Conservation (phyloP, 139 green algal genomes). For the Gonium pectorale region DNA sequence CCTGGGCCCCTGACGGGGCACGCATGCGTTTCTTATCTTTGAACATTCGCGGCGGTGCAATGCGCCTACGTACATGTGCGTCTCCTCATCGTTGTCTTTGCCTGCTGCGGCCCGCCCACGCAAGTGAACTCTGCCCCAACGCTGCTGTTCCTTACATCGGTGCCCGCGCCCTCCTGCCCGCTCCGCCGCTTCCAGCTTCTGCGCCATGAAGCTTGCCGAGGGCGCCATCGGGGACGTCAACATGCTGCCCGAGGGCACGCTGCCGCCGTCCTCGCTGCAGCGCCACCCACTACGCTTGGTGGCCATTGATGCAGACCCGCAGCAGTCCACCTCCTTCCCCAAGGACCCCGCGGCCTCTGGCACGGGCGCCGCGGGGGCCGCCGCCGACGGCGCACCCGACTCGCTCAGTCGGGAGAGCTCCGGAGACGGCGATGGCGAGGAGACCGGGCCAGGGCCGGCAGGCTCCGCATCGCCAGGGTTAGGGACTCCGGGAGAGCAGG, state of each 20-base stretch:
- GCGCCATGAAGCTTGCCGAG: slow-evolving; percentile 95
- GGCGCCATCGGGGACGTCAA: slow-evolving; percentile 87
- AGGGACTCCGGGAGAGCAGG: too few relatives aligned
- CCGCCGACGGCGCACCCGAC: background rate
- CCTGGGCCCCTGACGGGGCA: too few relatives aligned
- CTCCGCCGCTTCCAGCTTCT: slow-evolving; percentile 74
- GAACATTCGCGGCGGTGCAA: too few relatives aligned
- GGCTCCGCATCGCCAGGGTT: too few relatives aligned
- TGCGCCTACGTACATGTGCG: too few relatives aligned
- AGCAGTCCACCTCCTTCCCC: slow-evolving; percentile 20
- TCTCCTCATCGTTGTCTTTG: too few relatives aligned
- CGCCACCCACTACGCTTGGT: slow-evolving; percentile 54
- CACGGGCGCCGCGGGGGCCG: background rate
- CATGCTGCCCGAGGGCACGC: slow-evolving; percentile 57
- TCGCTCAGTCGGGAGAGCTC: slow-evolving; percentile 27
- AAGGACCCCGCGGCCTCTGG: background rate
- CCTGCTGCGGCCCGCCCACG: too few relatives aligned
- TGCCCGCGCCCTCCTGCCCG: background rate
- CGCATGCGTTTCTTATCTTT: too few relatives aligned
- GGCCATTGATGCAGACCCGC: slow-evolving; percentile 43
- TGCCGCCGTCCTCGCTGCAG: slow-evolving; percentile 18
- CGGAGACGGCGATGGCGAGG: background rate
- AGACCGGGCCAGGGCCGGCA: background rate
- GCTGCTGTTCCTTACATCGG: too few relatives aligned
- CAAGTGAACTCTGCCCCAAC: too few relatives aligned